Conservation (phyloP, 257 asterid species). For the Solanum acaule region DNA sequence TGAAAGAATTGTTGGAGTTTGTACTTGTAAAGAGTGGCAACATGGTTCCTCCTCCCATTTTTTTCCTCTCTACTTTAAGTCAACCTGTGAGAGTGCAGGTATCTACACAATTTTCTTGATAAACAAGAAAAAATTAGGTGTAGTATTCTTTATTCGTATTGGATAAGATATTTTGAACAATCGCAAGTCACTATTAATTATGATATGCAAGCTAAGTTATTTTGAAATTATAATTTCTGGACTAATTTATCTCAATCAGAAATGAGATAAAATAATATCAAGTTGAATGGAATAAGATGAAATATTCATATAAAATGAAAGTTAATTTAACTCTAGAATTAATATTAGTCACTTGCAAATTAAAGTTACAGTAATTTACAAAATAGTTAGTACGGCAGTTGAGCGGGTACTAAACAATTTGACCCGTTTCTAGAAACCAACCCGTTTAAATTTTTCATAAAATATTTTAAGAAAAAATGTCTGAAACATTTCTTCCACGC, state of each 20-base stretch:
- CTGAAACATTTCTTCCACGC: neutral
- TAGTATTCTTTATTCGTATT: neutral
- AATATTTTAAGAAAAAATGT: neutral
- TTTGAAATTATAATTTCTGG: too few relatives aligned
- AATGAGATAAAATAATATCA: too few relatives aligned
- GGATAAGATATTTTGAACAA: neutral
- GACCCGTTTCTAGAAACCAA: neutral
- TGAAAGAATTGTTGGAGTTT: neutral
- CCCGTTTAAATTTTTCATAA: neutral
- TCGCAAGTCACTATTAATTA: neutral
- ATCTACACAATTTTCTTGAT: neutral
- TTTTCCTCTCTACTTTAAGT: neutral
- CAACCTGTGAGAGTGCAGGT: neutral
- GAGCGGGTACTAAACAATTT: neutral
- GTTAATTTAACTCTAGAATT: neutral
- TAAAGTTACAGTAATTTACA: neutral
- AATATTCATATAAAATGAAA: neutral
- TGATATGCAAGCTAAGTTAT: too few relatives aligned
- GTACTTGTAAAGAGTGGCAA: neutral
- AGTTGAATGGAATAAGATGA: neutral
- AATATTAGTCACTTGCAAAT: neutral
- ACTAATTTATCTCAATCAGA: neutral
- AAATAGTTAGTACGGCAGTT: neutral
- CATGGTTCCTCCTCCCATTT: slow-evolving; percentile 45
- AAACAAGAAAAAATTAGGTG: neutral